phyloP scores from a whole-genome alignment of 495 filamentous ascomycete species.

The Lasiosphaeris hirsuta region DNA sequence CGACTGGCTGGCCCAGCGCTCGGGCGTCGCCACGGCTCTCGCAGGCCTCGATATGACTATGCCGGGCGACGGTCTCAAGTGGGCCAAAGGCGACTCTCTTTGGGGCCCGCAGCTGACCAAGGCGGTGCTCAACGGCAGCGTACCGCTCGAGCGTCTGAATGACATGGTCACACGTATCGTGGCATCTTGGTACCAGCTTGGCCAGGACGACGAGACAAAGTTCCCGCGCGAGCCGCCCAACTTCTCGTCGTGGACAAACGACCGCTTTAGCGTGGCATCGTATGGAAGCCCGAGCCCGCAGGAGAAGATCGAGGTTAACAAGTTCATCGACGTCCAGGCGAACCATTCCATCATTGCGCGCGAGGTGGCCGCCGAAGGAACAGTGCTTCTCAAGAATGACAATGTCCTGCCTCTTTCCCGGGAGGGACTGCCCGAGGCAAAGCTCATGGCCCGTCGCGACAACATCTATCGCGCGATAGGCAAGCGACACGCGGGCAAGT shows the following conservation, averaged over 20 bases:
- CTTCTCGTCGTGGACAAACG: conserved; percentile 86
- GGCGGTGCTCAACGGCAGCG: conserved; percentile 74
- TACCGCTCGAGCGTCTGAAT: conserved; percentile 79
- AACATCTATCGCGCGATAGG: conserved; percentile 17
- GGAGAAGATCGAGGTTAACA: conserved; percentile 64
- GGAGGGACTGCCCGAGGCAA: conserved; percentile 40
- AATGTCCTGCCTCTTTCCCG: conserved; percentile 61
- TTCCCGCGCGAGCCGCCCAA: conserved; percentile 74
- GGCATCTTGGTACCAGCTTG: conserved; percentile 86
- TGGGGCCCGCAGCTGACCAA: conserved; percentile 78
- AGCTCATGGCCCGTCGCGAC: conserved; percentile 24
- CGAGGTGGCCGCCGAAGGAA: conserved; percentile 77
- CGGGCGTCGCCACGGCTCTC: conserved; percentile 73
- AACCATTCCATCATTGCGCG: conserved; percentile 69
- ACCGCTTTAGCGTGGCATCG: conserved; percentile 61
- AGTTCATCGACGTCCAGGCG: conserved; percentile 69
- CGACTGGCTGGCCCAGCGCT: conserved; percentile 89
- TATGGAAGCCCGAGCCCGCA: conserved; percentile 56
- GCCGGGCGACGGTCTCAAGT: conserved; percentile 82
- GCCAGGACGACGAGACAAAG: conserved; percentile 68
- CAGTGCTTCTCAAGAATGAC: conserved; percentile 79
- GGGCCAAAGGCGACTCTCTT: conserved; percentile 72
- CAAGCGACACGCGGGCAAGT: conserved; percentile 34
- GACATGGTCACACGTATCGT: conserved; percentile 94
- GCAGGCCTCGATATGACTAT: conserved; percentile 92